Conservation (phyloP, 1,284 basidiomycete species). For the Cryptococcus neoformans region DNA sequence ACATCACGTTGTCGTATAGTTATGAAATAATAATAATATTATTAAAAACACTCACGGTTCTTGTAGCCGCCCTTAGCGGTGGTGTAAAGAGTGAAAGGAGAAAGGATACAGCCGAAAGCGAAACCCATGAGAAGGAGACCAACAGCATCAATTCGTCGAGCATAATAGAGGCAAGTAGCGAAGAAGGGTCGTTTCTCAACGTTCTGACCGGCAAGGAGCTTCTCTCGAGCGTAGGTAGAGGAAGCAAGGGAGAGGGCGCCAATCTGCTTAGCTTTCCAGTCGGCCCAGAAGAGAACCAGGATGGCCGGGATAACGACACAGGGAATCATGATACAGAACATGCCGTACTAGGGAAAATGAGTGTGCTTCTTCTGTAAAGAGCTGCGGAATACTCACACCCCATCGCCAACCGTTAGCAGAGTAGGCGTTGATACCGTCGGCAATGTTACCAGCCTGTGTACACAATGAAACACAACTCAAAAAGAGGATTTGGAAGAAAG, state of each 20-base stretch:
- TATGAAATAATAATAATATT: background rate
- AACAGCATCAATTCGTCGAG: constrained; percentile 42
- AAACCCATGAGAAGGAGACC: constrained; percentile 48
- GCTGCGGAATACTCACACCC: constrained; percentile 49
- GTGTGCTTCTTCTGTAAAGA: background rate
- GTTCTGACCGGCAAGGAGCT: constrained; percentile 8
- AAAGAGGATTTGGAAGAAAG: no score
- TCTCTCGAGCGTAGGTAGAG: constrained; percentile 17
- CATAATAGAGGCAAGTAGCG: constrained; percentile 25
- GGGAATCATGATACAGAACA: constrained; percentile 49
- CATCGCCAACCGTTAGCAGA: constrained; percentile 60
- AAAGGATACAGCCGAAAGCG: constrained; percentile 44
- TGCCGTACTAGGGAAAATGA: constrained; percentile 21
- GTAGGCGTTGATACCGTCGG: constrained; percentile 59
- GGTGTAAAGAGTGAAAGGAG: constrained; percentile 44
- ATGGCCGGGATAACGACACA: constrained; percentile 31
- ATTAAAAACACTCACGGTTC: constrained; percentile 33
- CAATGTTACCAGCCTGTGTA: constrained; percentile 47
- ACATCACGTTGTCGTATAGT: no score
- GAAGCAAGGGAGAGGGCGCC: constrained; percentile 26
- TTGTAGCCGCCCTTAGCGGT: constrained; percentile 39
- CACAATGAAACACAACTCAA: background rate
- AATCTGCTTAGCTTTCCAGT: constrained; percentile 39
- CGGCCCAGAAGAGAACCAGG: constrained; percentile 46
- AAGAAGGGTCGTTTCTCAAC: constrained; percentile 9